Conservation (phyloP, 108 stramenopile species). For the Stephanodiscus triporus region DNA sequence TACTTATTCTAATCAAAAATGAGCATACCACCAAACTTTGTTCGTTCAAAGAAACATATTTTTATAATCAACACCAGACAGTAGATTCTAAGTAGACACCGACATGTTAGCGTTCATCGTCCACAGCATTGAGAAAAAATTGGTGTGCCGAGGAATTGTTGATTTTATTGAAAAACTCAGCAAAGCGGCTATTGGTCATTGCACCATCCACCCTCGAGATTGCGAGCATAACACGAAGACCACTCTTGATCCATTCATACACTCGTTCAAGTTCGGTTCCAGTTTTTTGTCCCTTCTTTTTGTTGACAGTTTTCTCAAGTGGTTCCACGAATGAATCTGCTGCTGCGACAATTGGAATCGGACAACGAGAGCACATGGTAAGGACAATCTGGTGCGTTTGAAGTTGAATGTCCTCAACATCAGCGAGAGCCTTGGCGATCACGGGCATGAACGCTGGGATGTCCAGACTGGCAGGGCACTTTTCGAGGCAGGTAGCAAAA, state of each 20-base stretch:
- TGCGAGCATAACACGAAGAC: conserved; percentile 73
- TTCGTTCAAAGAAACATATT: too few species aligned
- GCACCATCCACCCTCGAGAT: conserved; percentile 68
- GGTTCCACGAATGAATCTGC: conserved; percentile 76
- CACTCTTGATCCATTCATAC: conserved; percentile 87
- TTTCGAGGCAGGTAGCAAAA: conserved; percentile 91
- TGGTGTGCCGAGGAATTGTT: conserved; percentile 54
- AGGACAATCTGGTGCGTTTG: conserved; percentile 86
- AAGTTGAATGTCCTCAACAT: conserved; percentile 83
- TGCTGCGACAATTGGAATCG: conserved; percentile 62
- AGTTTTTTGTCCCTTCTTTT: conserved; percentile 78
- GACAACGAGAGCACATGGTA: conserved; percentile 68
- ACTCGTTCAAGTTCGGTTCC: conserved; percentile 83
- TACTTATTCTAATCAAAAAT: too few species aligned
- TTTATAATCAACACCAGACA: not conserved
- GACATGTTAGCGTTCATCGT: conserved; percentile 16
- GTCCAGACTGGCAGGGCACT: conserved; percentile 70
- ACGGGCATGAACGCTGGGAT: conserved; percentile 78
- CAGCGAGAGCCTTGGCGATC: conserved; percentile 71
- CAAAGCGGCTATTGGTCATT: conserved; percentile 70
- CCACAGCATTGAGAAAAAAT: conserved; percentile 49
- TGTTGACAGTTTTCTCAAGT: conserved; percentile 85
- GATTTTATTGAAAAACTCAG: conserved; percentile 68
- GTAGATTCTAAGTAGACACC: not conserved
- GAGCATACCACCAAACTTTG: too few species aligned